Percentiles rank a stretch among this genome's conserved stretches.
These are phyloP conservation scores for Hyphodiscus hymeniophilus DNA, from an alignment of 495 filamentous ascomycete species.

Conservation along the genomic window DNA sequence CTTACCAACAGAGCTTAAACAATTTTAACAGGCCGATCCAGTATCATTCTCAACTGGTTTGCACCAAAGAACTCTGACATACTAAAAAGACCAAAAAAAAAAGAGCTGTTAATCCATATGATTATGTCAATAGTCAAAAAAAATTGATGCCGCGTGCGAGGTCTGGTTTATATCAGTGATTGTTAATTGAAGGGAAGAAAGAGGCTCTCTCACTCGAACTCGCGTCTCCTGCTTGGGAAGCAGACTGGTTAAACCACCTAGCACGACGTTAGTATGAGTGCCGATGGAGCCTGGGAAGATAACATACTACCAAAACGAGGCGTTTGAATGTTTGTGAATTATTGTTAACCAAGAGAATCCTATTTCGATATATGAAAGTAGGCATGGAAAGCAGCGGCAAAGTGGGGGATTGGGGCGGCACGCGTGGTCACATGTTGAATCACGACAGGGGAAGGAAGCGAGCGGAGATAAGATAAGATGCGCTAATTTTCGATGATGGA, in stretches of 20 bases:
- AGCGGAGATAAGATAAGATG: not conserved
- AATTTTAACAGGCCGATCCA: too few relatives aligned
- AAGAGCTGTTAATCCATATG: too few relatives aligned
- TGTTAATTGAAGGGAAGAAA: too few relatives aligned
- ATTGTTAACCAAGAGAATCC: not conserved
- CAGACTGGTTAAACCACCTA: constrained; percentile 24
- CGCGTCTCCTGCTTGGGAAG: constrained; percentile 23
- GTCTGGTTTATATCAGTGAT: too few relatives aligned
- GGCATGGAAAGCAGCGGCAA: not conserved
- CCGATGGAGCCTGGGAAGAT: not conserved
- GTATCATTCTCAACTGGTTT: too few relatives aligned
- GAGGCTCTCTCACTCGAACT: too few relatives aligned
- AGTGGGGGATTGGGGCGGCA: not conserved
- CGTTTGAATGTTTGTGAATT: not conserved
- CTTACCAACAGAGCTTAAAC: too few relatives aligned
- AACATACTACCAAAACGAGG: constrained; percentile 3
- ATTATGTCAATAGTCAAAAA: too few relatives aligned
- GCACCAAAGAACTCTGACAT: too few relatives aligned
- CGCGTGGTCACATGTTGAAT: not conserved
- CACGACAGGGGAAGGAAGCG: too few relatives aligned
- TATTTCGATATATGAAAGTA: not conserved
- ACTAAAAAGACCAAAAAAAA: too few relatives aligned
- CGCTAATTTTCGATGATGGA: constrained; percentile 1
- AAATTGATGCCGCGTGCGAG: too few relatives aligned
- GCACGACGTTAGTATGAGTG: constrained; percentile 4